Evolutionary conservation across 2,329 filamentous ascomycete genomes (phyloP).

Genomic region (Madurella fahalii): DNA sequence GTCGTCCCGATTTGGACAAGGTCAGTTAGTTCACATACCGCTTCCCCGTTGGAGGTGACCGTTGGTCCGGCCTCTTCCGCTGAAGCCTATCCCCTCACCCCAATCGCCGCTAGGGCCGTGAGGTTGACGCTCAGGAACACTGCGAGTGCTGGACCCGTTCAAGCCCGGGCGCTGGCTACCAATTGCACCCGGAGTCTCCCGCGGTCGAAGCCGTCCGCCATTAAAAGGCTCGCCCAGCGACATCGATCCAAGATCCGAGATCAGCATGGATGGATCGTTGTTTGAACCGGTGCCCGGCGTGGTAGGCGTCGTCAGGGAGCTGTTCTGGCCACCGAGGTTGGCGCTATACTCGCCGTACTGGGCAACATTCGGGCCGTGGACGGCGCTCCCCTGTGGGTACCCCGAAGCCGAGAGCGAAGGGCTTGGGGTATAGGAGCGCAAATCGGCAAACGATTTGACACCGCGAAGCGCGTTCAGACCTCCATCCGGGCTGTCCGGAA

Average conservation of each 20-base stretch:
- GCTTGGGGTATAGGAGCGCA: conserved; percentile 92
- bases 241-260: conserved; percentile 47
- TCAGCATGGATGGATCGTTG: conserved; percentile 35
- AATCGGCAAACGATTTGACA: conserved; percentile 93
- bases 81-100: conserved; percentile 54
- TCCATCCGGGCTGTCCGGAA: conserved; percentile 72
- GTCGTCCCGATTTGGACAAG: not conserved
- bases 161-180: conserved; percentile 60
- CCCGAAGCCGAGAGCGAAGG: conserved; percentile 86
- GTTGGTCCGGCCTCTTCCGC: conserved; percentile 50
- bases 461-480: conserved; percentile 79
- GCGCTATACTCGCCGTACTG: conserved; percentile 44
- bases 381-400: conserved; percentile 46
- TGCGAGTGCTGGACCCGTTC: conserved; percentile 40
- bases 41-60: conserved; percentile 60
- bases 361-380: conserved; percentile 31
- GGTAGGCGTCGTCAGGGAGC: conserved; percentile 35
- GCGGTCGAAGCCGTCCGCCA: conserved; percentile 35
- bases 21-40: conserved; percentile 42
- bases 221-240: conserved; percentile 50
- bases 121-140: conserved; percentile 59
- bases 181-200: conserved; percentile 57
- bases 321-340: conserved; percentile 35
- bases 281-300: conserved; percentile 32
- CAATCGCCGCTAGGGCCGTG: conserved; percentile 56